Conservation (phyloP, 192 early-diverging fungal species). For the Backusella psychrophila region DNA sequence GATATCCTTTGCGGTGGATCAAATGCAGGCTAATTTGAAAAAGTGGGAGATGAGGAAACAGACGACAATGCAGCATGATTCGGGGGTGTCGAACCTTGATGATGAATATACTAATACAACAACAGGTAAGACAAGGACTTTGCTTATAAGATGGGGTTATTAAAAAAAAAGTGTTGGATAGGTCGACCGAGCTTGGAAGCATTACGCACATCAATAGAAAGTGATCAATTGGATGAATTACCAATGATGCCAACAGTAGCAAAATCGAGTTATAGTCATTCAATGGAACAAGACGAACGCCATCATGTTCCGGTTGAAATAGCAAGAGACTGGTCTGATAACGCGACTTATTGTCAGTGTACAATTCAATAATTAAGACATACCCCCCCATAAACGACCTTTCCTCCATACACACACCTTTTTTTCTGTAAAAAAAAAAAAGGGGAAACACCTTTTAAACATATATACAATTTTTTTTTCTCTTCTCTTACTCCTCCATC, state of each 20-base stretch:
- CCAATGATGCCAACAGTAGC: slow-evolving; percentile 5
- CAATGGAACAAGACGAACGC: neutral
- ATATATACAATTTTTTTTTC: neutral
- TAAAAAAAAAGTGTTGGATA: neutral
- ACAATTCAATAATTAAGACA: slow-evolving; percentile 17
- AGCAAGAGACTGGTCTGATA: slow-evolving; percentile 1
- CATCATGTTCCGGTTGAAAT: neutral
- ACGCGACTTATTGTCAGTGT: slow-evolving; percentile 24
- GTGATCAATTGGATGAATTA: neutral
- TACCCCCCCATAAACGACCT: neutral
- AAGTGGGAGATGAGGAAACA: slow-evolving; percentile 21
- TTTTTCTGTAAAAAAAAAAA: neutral
- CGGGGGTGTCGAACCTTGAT: slow-evolving; percentile 13
- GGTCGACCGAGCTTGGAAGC: neutral
- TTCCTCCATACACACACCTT: neutral
- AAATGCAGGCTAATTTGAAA: slow-evolving; percentile 27
- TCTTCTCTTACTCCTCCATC: neutral
- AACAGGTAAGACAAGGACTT: neutral
- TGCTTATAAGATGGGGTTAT: neutral
- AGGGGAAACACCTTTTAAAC: neutral
- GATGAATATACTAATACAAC: slow-evolving; percentile 3
- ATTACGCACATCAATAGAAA: neutral
- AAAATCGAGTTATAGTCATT: neutral
- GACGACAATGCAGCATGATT: slow-evolving; percentile 16
- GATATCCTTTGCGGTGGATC: slow-evolving; percentile 22